These are phyloP conservation scores for Takashimella koratensis DNA, from an alignment of 1,284 basidiomycete genomes.

Conservation along the genomic window DNA sequence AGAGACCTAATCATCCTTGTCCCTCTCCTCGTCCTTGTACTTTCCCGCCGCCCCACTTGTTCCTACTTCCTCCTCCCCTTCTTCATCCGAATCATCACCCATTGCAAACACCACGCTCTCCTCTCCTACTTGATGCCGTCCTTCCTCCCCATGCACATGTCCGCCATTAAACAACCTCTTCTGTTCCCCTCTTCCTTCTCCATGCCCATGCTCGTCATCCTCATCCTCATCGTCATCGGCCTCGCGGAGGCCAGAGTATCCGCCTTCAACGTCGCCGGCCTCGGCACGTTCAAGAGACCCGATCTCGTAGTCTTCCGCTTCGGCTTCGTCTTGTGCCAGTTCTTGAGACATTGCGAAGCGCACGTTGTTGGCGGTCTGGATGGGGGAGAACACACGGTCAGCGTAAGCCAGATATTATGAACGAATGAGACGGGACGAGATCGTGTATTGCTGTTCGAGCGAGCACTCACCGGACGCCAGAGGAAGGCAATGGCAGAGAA, in stretches of 20 bases:
- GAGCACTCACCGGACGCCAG: conserved; percentile 68
- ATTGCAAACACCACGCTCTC: conserved; percentile 88
- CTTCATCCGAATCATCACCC: conserved; percentile 64
- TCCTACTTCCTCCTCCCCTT: conserved; percentile 12
- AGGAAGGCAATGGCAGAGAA: conserved; percentile 82
- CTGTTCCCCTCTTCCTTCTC: conserved; percentile 49
- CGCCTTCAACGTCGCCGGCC: conserved; percentile 28
- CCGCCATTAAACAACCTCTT: conserved; percentile 5
- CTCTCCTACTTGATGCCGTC: conserved; percentile 52
- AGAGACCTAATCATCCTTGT: not conserved
- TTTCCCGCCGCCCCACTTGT: not conserved
- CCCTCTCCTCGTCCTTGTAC: not conserved
- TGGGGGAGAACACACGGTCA: not conserved
- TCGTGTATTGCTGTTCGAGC: not conserved
- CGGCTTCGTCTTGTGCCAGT: conserved; percentile 70
- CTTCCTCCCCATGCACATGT: conserved; percentile 11
- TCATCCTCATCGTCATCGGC: conserved; percentile 62
- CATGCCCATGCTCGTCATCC: conserved; percentile 39
- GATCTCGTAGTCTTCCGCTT: conserved; percentile 88
- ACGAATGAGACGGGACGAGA: not conserved
- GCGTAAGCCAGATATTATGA: not conserved
- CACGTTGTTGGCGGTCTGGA: conserved; percentile 74
- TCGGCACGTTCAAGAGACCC: conserved; percentile 60
- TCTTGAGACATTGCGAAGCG: conserved; percentile 61
- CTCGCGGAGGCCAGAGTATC: conserved; percentile 25